Conservation (phyloP, 306 rosid genomes). For the Pyrus betulifolia region DNA sequence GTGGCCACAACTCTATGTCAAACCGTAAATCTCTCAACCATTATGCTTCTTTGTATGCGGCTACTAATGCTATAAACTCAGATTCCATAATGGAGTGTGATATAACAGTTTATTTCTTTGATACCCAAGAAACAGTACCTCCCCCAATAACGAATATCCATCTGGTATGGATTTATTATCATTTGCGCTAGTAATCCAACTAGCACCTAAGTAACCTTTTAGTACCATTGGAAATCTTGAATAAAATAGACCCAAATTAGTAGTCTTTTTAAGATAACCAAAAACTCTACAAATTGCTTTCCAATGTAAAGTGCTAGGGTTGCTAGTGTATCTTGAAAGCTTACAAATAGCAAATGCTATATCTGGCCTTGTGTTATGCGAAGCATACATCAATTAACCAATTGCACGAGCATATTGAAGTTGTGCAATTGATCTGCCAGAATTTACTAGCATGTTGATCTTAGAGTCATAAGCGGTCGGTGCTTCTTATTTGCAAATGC, state of each 20-base stretch:
- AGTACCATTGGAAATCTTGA: too few relatives aligned
- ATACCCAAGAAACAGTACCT: too few relatives aligned
- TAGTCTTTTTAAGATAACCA: too few relatives aligned
- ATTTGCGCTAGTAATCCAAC: too few relatives aligned
- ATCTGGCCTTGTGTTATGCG: neutral
- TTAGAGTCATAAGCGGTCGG: too few relatives aligned
- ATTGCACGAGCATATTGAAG: neutral
- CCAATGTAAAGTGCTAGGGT: neutral
- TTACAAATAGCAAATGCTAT: neutral
- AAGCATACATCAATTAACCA: neutral
- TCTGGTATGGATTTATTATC: too few relatives aligned
- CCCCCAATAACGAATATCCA: too few relatives aligned
- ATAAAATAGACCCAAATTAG: too few relatives aligned
- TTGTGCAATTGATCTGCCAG: neutral
- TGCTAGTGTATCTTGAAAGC: neutral
- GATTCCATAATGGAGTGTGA: neutral
- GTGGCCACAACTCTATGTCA: neutral
- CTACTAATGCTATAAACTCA: neutral
- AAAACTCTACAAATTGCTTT: too few relatives aligned
- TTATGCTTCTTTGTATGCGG: neutral
- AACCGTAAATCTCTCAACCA: neutral
- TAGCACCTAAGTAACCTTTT: too few relatives aligned
- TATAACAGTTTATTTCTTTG: neutral
- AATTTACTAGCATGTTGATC: too few relatives aligned
- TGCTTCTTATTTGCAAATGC: neutral